These are phyloP conservation scores for Mycosarcoma mackinlayi DNA, from an alignment of 1,284 basidiomycete species.

Conservation along the genomic window DNA sequence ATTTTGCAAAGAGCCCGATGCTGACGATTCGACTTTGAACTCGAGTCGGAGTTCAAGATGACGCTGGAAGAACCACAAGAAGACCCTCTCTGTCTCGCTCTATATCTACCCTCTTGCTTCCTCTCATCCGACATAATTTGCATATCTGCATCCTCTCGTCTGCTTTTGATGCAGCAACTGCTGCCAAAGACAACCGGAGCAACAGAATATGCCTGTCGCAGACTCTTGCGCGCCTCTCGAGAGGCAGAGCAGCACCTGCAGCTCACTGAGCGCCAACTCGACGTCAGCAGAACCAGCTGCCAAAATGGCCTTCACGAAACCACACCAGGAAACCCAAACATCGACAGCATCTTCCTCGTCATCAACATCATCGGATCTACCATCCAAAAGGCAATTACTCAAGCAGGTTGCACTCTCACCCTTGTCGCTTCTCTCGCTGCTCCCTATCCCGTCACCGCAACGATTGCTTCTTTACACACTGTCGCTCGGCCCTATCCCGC, in stretches of 20 bases:
- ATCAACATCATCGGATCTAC: no score
- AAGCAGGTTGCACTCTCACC: constrained; percentile 42
- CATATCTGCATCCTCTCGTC: no score
- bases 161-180: no score
- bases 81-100: background rate
- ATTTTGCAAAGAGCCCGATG: background rate
- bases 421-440: constrained; percentile 33
- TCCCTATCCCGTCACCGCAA: constrained; percentile 35
- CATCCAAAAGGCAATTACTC: constrained; percentile 23
- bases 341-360: background rate
- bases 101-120: background rate
- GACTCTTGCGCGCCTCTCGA: background rate
- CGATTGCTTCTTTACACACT: constrained; percentile 42
- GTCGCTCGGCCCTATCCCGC: constrained; percentile 80
- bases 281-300: background rate
- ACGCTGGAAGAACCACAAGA: constrained; percentile 6
- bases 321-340: background rate
- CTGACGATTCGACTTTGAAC: background rate
- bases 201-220: constrained; percentile 7
- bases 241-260: background rate
- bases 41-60: constrained; percentile 2
- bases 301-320: background rate
- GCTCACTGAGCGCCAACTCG: background rate
- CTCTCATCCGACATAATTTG: no score
- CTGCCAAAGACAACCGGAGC: no score